Conservation (phyloP, 164 flowering plant genomes). For the Warburgia ugandensis region DNA sequence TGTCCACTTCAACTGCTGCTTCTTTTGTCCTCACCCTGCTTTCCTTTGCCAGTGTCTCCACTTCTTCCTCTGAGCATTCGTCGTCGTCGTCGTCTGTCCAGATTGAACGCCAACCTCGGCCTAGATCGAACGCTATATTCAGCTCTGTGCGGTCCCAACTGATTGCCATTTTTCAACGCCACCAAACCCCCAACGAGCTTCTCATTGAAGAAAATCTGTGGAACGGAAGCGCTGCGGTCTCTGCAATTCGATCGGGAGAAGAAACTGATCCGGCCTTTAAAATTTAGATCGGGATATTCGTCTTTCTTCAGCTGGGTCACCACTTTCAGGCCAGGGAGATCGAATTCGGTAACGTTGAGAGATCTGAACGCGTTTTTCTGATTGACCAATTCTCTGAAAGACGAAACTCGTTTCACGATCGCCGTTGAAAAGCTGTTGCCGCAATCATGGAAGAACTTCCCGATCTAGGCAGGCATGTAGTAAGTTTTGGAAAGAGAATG, state of each 20-base stretch:
- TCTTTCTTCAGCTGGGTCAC: conserved; percentile 33
- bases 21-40: no score
- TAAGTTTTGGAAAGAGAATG: conserved; percentile 9
- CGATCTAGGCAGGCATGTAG: conserved; percentile 41
- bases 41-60: no score
- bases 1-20: no score
- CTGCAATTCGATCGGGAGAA: conserved; percentile 85
- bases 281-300: no score
- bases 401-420: conserved; percentile 37
- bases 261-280: conserved; percentile 69
- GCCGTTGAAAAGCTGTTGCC: conserved; percentile 58
- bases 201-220: conserved; percentile 84
- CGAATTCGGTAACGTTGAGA: conserved; percentile 45
- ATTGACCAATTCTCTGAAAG: conserved; percentile 24
- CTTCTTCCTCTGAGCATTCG: no score
- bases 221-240: conserved; percentile 59
- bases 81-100: no score
- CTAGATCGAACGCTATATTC: no score
- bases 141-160: no score
- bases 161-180: no score
- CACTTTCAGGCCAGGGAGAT: conserved; percentile 67
- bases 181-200: conserved; percentile 76
- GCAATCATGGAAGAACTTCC: conserved; percentile 50
- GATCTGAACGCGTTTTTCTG: background rate
- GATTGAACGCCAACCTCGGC: no score